Conservation (phyloP, 2,329 filamentous ascomycete species). For the Colletotrichum kahawae region DNA sequence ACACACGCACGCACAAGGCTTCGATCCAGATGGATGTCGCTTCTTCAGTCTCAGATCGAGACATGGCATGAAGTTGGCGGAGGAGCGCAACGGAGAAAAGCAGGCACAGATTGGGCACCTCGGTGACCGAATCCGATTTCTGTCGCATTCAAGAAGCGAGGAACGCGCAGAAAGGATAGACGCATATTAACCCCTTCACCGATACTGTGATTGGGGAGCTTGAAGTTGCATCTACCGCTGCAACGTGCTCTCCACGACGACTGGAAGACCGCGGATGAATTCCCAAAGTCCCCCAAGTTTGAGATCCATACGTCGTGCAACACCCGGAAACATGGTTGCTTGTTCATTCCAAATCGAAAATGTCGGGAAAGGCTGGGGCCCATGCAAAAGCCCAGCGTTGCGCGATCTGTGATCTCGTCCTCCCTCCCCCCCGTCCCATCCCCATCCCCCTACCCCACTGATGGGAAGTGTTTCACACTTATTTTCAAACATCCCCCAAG, state of each 20-base stretch:
- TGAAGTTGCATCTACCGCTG: neutral
- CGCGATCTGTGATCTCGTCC: constrained; percentile 9
- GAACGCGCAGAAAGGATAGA: neutral
- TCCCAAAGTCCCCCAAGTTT: neutral
- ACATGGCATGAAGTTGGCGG: neutral
- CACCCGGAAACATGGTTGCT: neutral
- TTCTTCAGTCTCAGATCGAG: neutral
- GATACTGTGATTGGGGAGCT: neutral
- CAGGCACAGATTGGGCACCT: neutral
- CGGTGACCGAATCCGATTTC: neutral
- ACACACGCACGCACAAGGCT: neutral
- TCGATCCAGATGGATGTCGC: neutral
- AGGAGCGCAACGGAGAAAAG: neutral
- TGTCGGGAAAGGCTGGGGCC: neutral
- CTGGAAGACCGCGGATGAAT: neutral
- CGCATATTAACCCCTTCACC: neutral
- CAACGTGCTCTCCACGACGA: neutral
- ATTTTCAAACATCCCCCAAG: constrained; percentile 14
- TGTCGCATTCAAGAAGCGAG: neutral
- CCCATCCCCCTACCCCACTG: neutral
- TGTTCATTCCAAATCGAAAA: constrained; percentile 14
- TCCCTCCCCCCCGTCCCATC: neutral
- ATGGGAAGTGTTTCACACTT: constrained; percentile 14
- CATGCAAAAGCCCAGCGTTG: constrained; percentile 4
- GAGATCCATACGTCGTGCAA: neutral